Evolutionary conservation across 345 rosid species (phyloP), one percentile per base, ranked within the genome.

Genomic region (Durio zibethinus): DNA sequence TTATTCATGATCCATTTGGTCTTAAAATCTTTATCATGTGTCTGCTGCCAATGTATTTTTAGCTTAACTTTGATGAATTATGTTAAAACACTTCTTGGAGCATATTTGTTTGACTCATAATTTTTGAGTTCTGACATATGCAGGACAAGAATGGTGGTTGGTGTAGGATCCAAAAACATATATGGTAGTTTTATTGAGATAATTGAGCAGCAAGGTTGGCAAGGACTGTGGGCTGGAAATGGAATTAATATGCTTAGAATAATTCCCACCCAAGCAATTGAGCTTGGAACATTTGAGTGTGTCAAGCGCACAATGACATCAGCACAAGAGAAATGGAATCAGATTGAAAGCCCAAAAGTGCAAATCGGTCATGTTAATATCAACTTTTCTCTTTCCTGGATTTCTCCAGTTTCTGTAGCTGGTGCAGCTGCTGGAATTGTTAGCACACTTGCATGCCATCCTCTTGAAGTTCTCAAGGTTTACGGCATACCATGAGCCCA

Each of bases 391-490:
- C 89, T 94, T 72, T 84, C 90, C 2, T 97, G 98, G 98, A 84
- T 94, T 76, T 94, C 98, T 78, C 97, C 98, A 15, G 88, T 88
- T 83, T 98, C 98, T 25, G 92, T 91, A 53, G 99, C 89, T 76
- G 99, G 97, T 86, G 99, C 98, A 59, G 93, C 98, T 81, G 99
- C 98, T 59, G 99, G 99, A 69, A 73, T 97, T 83, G 87, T 84
- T 38, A 85, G 98, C 84, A 94, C 98, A 2, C 97, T 97, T 73
- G 97, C 81, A 4, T 97, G 99, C 78, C 98, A 97, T 87, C 98
- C 99, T 76, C 97, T 94, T 35, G 99, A 97, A 89, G 99, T 97
- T 79, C 84, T 97, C 80, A 97, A 97, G 98, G 99, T 93, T 85
- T 72, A 67, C 4, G 12, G 38, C 27, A 71, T 50, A 23, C 36